These are phyloP conservation scores for Pythium sp. DNA, from an alignment of 352 stramenopile genomes.

Conservation along the genomic window DNA sequence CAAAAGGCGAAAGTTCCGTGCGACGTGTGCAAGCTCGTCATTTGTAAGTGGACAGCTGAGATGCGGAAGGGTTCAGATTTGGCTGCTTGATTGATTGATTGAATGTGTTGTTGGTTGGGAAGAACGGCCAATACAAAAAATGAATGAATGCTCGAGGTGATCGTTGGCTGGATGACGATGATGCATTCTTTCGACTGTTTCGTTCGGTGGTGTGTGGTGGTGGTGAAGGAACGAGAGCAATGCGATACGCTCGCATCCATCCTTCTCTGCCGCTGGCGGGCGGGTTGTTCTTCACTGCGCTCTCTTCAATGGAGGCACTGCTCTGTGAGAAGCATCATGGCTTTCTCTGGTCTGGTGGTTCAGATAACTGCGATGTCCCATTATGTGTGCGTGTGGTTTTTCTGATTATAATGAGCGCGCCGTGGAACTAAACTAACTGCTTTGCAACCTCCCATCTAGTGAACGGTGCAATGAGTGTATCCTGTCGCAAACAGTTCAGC, in stretches of 20 bases:
- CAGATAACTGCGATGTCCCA: background rate
- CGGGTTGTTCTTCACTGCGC: background rate
- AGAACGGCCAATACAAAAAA: background rate
- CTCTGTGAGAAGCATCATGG: background rate
- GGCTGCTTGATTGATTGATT: background rate
- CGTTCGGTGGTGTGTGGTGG: background rate
- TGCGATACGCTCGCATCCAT: background rate
- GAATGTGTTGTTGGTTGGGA: background rate
- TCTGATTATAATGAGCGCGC: background rate
- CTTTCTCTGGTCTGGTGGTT: background rate
- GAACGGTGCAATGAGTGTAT: background rate
- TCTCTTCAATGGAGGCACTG: too few relatives aligned
- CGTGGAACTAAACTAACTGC: background rate
- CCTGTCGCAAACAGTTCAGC: background rate
- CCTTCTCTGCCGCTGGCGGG: background rate
- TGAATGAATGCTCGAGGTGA: background rate
- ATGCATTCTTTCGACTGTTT: background rate
- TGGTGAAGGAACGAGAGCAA: background rate
- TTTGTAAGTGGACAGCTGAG: conserved; percentile 13
- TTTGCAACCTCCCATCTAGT: background rate
- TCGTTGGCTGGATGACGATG: background rate
- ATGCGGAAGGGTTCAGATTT: background rate
- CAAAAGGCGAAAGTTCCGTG: conserved; percentile 9
- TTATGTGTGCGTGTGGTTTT: background rate
- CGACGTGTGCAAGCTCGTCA: conserved; percentile 29